Conservation (phyloP, 2,329 filamentous ascomycete genomes). For the Monilinia fructigena region DNA sequence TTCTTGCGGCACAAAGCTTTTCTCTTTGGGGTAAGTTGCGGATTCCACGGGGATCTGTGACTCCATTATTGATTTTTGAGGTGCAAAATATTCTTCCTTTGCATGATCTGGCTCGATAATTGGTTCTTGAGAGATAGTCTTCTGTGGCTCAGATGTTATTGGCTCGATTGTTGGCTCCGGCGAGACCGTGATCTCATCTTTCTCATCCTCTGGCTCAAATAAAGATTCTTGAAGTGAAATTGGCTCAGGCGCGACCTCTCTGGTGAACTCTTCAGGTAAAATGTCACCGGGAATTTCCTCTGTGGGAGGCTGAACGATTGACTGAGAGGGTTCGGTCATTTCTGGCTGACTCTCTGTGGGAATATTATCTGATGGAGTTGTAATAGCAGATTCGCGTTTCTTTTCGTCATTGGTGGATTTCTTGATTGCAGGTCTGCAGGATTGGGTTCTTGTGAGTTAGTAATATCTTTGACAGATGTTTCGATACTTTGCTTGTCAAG, state of each 20-base stretch:
- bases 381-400: slow-evolving; percentile 22
- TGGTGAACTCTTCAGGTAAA: background rate
- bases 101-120: background rate
- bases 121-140: background rate
- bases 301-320: slow-evolving; percentile 1
- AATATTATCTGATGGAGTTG: slow-evolving; percentile 19
- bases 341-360: background rate
- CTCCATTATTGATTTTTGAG: background rate
- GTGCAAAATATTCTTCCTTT: background rate
- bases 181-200: background rate
- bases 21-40: background rate
- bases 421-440: slow-evolving; percentile 5
- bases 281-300: slow-evolving; percentile 6
- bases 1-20: slow-evolving; percentile 14
- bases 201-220: background rate
- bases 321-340: background rate
- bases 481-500: background rate
- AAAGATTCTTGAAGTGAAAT: background rate
- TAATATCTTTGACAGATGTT: slow-evolving; percentile 1
- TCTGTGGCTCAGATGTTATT: no score
- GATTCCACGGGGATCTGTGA: background rate
- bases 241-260: background rate
- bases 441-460: background rate
- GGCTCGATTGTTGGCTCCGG: no score
- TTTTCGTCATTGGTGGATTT: slow-evolving; percentile 31